Evolutionary conservation across 805 yeast species (phyloP).

Genomic region (Myxozyma mucilagina): DNA sequence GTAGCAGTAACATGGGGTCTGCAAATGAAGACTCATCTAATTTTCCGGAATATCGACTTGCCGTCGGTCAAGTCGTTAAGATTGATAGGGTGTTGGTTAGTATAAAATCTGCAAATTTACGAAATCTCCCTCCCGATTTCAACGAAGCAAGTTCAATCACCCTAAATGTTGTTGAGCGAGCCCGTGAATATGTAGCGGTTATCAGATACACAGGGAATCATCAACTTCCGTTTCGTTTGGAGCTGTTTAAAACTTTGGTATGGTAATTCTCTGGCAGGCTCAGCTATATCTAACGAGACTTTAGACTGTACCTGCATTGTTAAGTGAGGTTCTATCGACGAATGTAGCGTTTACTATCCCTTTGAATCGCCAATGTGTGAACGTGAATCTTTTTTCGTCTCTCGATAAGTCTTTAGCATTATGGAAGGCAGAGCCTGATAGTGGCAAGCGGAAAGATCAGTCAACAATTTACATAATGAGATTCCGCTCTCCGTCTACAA

Average conservation of each 20-base stretch:
- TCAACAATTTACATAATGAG: conserved; percentile 54
- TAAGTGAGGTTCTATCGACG: conserved; percentile 33
- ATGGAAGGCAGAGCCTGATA: conserved; percentile 34
- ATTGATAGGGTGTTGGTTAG: conserved; percentile 69
- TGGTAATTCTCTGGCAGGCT: background rate
- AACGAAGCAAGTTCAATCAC: conserved; percentile 55
- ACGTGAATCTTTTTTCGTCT: conserved; percentile 59
- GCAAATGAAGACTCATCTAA: conserved; percentile 3
- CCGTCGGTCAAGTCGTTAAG: conserved; percentile 61
- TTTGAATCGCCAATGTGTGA: conserved; percentile 35
- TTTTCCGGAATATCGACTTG: conserved; percentile 19
- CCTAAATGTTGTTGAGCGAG: conserved; percentile 62
- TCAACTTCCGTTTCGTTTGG: conserved; percentile 57
- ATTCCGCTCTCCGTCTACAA: conserved; percentile 52
- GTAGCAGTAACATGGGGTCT: conserved; percentile 19
- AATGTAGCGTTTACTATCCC: conserved; percentile 16
- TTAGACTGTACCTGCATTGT: conserved; percentile 24
- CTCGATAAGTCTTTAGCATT: conserved; percentile 71
- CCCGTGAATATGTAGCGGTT: conserved; percentile 79
- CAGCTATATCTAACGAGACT: background rate
- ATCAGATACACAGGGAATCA: conserved; percentile 60
- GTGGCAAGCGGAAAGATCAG: background rate
- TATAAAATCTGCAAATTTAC: conserved; percentile 47
- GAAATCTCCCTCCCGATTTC: conserved; percentile 41
- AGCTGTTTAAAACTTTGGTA: conserved; percentile 53